A percentile compares a stretch with the other conserved stretches of the same genome.
Evolutionary conservation across 176 grass and related monocot genomes (phyloP).

Genomic region (Carex scoparia): DNA sequence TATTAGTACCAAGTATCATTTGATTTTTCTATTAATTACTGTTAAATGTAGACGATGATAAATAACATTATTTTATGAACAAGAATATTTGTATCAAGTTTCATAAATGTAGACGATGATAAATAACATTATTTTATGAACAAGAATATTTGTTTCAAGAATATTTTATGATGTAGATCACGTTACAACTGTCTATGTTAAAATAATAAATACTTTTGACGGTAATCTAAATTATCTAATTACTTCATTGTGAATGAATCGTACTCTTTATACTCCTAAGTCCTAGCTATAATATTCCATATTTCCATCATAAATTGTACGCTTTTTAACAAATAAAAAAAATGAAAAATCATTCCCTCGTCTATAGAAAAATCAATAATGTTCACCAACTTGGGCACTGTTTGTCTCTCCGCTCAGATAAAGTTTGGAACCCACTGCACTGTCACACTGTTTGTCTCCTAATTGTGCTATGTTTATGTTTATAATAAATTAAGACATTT

Average conservation of each 20-base stretch:
- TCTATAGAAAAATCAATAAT: not conserved
- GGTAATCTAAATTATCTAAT: not conserved
- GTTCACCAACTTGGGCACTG: conserved; percentile 1
- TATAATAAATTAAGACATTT: not conserved
- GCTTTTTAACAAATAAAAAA: not conserved
- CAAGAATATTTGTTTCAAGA: too few species aligned
- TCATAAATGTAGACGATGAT: not conserved
- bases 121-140: too few species aligned
- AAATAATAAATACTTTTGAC: not conserved
- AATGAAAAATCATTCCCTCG: not conserved
- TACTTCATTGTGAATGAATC: not conserved
- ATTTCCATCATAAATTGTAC: not conserved
- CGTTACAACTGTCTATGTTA: not conserved
- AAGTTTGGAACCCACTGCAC: conserved; percentile 6
- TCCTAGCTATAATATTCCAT: not conserved
- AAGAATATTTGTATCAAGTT: not conserved
- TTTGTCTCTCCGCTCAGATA: conserved; percentile 7
- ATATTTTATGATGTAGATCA: not conserved
- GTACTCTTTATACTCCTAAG: not conserved
- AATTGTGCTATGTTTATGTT: not conserved
- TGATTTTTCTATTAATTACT: not conserved
- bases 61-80: not conserved
- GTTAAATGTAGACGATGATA: not conserved
- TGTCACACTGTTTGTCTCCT: conserved; percentile 22
- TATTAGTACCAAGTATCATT: too few species aligned